Evolutionary conservation across 345 rosid species (phyloP).

Genomic region (Anacardium occidentale): DNA sequence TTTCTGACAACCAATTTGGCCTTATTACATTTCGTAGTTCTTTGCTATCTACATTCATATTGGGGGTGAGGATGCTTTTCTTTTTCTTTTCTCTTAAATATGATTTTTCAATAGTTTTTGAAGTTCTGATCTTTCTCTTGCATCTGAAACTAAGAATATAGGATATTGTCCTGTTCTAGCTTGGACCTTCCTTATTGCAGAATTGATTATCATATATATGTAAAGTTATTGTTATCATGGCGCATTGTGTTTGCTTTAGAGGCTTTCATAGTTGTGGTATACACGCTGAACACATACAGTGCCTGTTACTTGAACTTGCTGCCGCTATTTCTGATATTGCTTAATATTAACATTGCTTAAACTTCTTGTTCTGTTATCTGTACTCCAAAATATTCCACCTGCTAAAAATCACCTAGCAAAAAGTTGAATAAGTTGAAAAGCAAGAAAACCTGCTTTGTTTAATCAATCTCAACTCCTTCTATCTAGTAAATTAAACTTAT

Average conservation of each 20-base stretch:
- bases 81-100: not conserved
- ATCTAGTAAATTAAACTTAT: not conserved
- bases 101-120: not conserved
- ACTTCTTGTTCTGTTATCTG: not conserved
- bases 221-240: not conserved
- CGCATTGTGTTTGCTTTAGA: not conserved
- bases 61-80: slow-evolving; percentile 50
- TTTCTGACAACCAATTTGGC: slow-evolving; percentile 37
- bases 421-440: not conserved
- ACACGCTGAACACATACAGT: no score
- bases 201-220: not conserved
- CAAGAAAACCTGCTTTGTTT: not conserved
- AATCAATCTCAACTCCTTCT: not conserved
- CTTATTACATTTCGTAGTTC: slow-evolving; percentile 49
- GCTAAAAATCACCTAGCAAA: not conserved
- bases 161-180: not conserved
- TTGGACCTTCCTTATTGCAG: not conserved
- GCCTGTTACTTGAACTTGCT: not conserved
- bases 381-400: no score
- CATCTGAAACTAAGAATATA: not conserved
- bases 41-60: slow-evolving; percentile 42
- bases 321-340: not conserved
- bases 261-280: no score
- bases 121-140: not conserved
- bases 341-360: not conserved